Evolutionary conservation across 2,329 filamentous ascomycete genomes (phyloP).

Genomic region (Diaporthe humulicola): DNA sequence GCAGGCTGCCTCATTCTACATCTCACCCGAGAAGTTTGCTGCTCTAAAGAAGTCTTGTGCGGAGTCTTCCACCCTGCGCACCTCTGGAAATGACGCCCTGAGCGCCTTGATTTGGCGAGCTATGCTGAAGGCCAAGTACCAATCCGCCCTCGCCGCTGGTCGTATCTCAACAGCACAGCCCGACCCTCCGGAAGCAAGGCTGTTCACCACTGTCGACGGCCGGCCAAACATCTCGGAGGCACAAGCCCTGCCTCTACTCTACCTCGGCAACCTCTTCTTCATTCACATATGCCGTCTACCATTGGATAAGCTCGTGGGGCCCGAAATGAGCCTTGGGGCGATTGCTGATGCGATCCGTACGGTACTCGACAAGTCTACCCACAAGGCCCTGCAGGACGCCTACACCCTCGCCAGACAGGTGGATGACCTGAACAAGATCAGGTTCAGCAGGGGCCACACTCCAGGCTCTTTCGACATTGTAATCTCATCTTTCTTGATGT

Average conservation of each 20-base stretch:
- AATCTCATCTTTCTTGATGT: slow-evolving; percentile 33
- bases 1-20: slow-evolving; percentile 38
- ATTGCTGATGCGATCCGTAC: slow-evolving; percentile 36
- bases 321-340: slow-evolving; percentile 15
- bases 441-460: neutral
- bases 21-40: slow-evolving; percentile 31
- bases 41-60: slow-evolving; percentile 22
- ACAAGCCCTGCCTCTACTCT: slow-evolving; percentile 30
- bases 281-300: slow-evolving; percentile 14
- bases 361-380: neutral
- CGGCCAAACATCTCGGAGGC: slow-evolving; percentile 32
- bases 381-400: slow-evolving; percentile 29
- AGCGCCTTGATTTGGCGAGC: slow-evolving; percentile 41
- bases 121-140: slow-evolving; percentile 30
- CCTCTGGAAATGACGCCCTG: slow-evolving; percentile 39
- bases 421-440: slow-evolving; percentile 32
- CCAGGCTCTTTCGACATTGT: slow-evolving; percentile 29
- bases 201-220: slow-evolving; percentile 34
- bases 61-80: neutral
- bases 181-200: neutral
- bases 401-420: slow-evolving; percentile 33
- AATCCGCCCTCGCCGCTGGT: slow-evolving; percentile 1
- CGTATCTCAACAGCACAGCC: neutral
- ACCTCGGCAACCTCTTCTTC: slow-evolving; percentile 41
- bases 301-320: slow-evolving; percentile 17